Evolutionary conservation across 345 rosid genomes (phyloP).

Genomic region (Linum lewisii): DNA sequence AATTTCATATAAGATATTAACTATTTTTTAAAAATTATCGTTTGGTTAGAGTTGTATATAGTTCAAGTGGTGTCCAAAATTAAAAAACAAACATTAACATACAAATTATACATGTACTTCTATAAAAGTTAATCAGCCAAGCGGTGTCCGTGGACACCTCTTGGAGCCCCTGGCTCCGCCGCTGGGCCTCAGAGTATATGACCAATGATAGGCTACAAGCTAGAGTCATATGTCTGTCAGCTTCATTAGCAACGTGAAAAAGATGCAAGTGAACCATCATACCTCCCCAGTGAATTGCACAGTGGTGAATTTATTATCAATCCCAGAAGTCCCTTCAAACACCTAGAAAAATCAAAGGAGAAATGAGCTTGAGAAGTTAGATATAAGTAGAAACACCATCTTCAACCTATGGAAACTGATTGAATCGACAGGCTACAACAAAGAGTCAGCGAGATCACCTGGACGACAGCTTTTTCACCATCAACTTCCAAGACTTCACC

Average conservation of each 20-base stretch:
- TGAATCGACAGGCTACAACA: not conserved
- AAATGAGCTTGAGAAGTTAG: not conserved
- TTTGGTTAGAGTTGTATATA: too few relatives aligned
- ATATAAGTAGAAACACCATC: not conserved
- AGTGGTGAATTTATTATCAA: slow-evolving; percentile 83
- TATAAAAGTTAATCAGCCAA: too few relatives aligned
- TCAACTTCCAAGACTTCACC: slow-evolving; percentile 98
- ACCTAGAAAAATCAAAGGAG: slow-evolving; percentile 34
- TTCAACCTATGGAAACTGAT: not conserved
- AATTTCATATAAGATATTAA: too few relatives aligned
- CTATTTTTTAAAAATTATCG: too few relatives aligned
- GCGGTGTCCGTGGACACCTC: too few relatives aligned
- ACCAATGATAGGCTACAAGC: not conserved
- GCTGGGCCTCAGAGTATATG: not conserved
- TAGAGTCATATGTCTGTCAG: not conserved
- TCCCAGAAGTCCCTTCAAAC: slow-evolving; percentile 94
- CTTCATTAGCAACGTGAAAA: not conserved
- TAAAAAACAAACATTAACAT: too few relatives aligned
- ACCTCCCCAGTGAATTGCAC: slow-evolving; percentile 98
- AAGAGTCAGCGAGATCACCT: slow-evolving; percentile 32
- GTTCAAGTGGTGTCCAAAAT: too few relatives aligned
- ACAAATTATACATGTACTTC: too few relatives aligned
- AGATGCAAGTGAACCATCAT: slow-evolving; percentile 2
- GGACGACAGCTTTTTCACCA: slow-evolving; percentile 97
- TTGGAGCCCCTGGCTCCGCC: too few relatives aligned